These are phyloP conservation scores for Didymella exigua DNA, from an alignment of 2,329 filamentous ascomycete genomes.

Conservation along the genomic window DNA sequence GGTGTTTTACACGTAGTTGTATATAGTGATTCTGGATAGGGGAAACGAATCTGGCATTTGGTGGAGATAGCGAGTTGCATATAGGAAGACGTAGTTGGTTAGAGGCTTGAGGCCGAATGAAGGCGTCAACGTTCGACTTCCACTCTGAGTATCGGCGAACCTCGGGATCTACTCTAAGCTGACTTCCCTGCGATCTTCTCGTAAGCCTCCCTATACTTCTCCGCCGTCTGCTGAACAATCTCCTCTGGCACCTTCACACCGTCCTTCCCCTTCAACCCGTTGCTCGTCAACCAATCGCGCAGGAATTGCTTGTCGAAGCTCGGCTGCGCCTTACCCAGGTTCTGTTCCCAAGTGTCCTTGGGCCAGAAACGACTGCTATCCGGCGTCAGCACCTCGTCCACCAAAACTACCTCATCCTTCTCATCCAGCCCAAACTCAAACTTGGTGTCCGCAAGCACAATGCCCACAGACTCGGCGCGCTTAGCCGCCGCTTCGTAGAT, in stretches of 20 bases:
- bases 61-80: background rate
- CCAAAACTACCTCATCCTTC: conserved; percentile 70
- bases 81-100: background rate
- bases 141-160: no score
- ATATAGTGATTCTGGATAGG: conserved; percentile 7
- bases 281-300: conserved; percentile 77
- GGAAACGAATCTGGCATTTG: background rate
- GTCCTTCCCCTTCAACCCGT: conserved; percentile 76
- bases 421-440: conserved; percentile 74
- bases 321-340: conserved; percentile 72
- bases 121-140: background rate
- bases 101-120: background rate
- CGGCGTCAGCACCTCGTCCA: conserved; percentile 86
- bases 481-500: conserved; percentile 68
- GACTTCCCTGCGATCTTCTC: conserved; percentile 65
- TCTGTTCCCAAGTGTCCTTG: conserved; percentile 66
- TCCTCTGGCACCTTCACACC: conserved; percentile 75
- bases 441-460: conserved; percentile 79
- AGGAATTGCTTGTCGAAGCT: conserved; percentile 83
- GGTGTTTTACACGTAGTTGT: conserved; percentile 11
- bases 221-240: conserved; percentile 69
- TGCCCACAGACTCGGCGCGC: conserved; percentile 69
- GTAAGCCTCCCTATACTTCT: conserved; percentile 78
- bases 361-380: conserved; percentile 83
- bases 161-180: background rate